Evolutionary conservation across 768 basidiomycete genomes (phyloP).

Genomic region (Xerocomellus intermedius): DNA sequence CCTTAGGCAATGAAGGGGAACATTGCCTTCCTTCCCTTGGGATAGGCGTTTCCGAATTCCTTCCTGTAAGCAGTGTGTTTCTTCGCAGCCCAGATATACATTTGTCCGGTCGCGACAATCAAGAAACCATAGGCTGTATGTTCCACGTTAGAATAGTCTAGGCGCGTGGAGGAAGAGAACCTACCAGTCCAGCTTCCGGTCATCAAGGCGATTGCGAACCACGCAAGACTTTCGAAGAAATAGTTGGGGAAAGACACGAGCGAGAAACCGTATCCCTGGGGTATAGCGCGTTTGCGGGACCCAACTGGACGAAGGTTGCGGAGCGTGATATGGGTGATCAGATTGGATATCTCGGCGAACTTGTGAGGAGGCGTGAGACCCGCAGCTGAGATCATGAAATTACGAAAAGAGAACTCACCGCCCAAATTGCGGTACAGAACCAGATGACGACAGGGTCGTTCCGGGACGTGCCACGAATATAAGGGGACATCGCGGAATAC

Average conservation of each 20-base stretch:
- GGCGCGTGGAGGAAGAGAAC: slow-evolving; percentile 26
- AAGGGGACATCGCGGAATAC: slow-evolving; percentile 65
- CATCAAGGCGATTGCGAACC: slow-evolving; percentile 71
- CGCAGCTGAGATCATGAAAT: neutral
- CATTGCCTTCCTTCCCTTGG: slow-evolving; percentile 68
- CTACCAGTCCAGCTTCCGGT: slow-evolving; percentile 73
- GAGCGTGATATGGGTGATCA: slow-evolving; percentile 77
- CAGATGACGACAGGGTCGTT: slow-evolving; percentile 67
- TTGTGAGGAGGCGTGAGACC: slow-evolving; percentile 30
- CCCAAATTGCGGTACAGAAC: slow-evolving; percentile 65
- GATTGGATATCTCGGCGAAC: slow-evolving; percentile 86
- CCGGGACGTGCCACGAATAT: slow-evolving; percentile 59
- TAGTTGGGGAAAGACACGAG: slow-evolving; percentile 92
- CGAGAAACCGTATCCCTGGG: slow-evolving; percentile 89
- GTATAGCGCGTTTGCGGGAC: slow-evolving; percentile 77
- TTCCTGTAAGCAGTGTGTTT: slow-evolving; percentile 89
- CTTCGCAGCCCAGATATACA: slow-evolving; percentile 87
- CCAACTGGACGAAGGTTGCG: slow-evolving; percentile 82
- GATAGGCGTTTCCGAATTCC: slow-evolving; percentile 90
- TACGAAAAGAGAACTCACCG: slow-evolving; percentile 49
- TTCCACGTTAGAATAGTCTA: neutral
- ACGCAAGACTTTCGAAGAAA: slow-evolving; percentile 82
- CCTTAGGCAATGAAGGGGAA: slow-evolving; percentile 55
- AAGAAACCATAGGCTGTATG: slow-evolving; percentile 63
- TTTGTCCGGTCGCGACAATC: slow-evolving; percentile 57